Conservation (phyloP, 768 basidiomycete genomes). For the Plicaturopsis crispa region DNA sequence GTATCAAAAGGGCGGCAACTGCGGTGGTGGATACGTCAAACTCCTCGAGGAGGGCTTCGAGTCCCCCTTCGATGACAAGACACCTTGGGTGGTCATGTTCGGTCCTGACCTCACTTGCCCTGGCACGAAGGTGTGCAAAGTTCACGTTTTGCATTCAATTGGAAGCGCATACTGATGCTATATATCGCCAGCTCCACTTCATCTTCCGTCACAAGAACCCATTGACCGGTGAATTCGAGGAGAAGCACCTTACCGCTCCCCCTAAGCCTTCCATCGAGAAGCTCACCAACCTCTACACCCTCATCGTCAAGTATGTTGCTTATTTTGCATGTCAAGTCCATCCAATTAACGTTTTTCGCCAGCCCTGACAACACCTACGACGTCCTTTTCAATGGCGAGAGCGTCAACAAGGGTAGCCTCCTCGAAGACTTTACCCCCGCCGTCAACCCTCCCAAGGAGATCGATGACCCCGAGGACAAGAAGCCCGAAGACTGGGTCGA, state of each 20-base stretch:
- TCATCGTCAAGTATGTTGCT: constrained; percentile 73
- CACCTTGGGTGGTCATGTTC: constrained; percentile 96
- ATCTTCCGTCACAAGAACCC: constrained; percentile 99
- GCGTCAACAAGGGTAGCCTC: constrained; percentile 70
- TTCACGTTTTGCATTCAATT: not conserved
- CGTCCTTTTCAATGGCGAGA: constrained; percentile 84
- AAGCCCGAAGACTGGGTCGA: constrained; percentile 97
- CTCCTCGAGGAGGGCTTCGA: constrained; percentile 93
- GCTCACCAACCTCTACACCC: constrained; percentile 89
- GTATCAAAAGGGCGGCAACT: constrained; percentile 98
- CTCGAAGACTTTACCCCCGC: constrained; percentile 91
- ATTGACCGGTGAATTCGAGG: constrained; percentile 85
- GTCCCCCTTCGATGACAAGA: constrained; percentile 89
- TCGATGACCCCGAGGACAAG: constrained; percentile 85
- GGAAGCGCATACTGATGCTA: constrained; percentile 4
- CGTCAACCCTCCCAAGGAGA: constrained; percentile 90
- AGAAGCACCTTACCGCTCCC: constrained; percentile 86
- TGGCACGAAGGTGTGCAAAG: constrained; percentile 68
- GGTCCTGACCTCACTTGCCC: constrained; percentile 94
- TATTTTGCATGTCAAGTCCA: not conserved
- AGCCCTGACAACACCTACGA: constrained; percentile 94
- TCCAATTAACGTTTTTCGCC: constrained; percentile 1
- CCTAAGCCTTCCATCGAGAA: constrained; percentile 87
- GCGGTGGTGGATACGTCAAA: constrained; percentile 98
- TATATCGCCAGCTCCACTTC: constrained; percentile 72